These are phyloP conservation scores for Angophora floribunda DNA, from an alignment of 345 rosid species.

Conservation along the genomic window DNA sequence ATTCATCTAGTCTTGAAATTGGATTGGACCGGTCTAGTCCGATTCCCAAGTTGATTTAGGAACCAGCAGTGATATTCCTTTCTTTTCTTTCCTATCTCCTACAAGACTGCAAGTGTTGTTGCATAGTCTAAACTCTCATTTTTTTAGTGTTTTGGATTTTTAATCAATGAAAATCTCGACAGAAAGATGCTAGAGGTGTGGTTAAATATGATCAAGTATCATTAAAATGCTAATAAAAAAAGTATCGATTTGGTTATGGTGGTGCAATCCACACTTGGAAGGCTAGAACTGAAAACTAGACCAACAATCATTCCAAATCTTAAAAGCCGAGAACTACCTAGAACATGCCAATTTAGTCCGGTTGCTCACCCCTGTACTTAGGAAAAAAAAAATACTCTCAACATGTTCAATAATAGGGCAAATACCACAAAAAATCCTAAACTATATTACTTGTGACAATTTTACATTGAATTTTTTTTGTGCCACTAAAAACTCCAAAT, in stretches of 20 bases:
- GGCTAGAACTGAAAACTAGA: not conserved
- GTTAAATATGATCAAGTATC: not conserved
- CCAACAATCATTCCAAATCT: not conserved
- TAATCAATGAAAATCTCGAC: not conserved
- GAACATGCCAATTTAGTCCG: not conserved
- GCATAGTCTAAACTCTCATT: not conserved
- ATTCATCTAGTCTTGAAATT: not conserved
- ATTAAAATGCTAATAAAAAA: not conserved
- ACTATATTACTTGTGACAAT: too few relatives aligned
- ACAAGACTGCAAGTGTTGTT: not conserved
- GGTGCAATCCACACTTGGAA: not conserved
- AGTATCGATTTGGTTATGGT: fast-evolving
- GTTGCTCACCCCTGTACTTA: not conserved
- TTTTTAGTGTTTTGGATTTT: not conserved
- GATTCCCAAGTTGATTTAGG: not conserved
- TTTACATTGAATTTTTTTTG: too few relatives aligned
- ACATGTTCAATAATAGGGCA: not conserved
- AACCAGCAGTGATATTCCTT: too few relatives aligned
- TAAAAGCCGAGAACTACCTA: too few relatives aligned
- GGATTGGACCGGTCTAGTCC: not conserved
- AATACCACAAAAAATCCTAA: too few relatives aligned
- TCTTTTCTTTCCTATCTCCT: not conserved
- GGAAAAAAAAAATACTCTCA: not conserved
- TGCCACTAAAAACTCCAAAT: too few relatives aligned
- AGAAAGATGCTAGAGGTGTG: not conserved